phyloP scores from a whole-genome alignment of 2,329 filamentous ascomycete genomes.

The Xylariaceae sp. region DNA sequence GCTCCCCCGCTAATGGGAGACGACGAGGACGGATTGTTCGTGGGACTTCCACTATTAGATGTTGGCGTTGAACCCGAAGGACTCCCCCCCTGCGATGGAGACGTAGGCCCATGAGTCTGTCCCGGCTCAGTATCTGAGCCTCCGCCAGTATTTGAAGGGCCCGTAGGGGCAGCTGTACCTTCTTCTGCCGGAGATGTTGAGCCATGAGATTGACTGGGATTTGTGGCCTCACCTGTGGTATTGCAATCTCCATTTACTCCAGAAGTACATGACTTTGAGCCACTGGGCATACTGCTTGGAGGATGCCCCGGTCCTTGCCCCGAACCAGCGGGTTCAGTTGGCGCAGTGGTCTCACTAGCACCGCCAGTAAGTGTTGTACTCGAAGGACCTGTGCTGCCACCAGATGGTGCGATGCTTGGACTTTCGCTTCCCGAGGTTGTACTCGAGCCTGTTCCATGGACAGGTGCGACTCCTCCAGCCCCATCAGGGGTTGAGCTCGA shows the following conservation, averaged over 20 bases:
- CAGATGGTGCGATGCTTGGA: constrained; percentile 3
- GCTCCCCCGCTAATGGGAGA: constrained; percentile 12
- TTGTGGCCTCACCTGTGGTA: constrained; percentile 5
- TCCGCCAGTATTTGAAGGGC: constrained; percentile 3
- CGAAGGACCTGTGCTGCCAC: neutral
- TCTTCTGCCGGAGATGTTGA: constrained; percentile 12
- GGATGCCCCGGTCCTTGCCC: constrained; percentile 3
- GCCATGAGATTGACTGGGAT: constrained; percentile 6
- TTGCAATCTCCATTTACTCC: constrained; percentile 12
- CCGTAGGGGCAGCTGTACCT: constrained; percentile 8
- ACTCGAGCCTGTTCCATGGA: constrained; percentile 9
- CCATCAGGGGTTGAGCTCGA: constrained; percentile 15
- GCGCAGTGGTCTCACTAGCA: neutral
- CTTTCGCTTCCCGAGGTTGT: constrained; percentile 9
- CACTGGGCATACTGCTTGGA: constrained; percentile 6
- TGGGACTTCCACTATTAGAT: constrained; percentile 8
- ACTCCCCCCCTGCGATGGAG: constrained; percentile 2
- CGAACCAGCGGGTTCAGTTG: constrained; percentile 1
- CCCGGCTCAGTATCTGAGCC: constrained; percentile 3
- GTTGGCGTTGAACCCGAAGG: constrained; percentile 4
- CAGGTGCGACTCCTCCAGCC: constrained; percentile 15
- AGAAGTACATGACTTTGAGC: constrained; percentile 8
- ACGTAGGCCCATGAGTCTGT: constrained; percentile 4
- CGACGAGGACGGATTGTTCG: constrained; percentile 11
- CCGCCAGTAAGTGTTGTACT: neutral